Conservation (phyloP, 2,329 filamentous ascomycete species). For the Fusarium tuaranense region DNA sequence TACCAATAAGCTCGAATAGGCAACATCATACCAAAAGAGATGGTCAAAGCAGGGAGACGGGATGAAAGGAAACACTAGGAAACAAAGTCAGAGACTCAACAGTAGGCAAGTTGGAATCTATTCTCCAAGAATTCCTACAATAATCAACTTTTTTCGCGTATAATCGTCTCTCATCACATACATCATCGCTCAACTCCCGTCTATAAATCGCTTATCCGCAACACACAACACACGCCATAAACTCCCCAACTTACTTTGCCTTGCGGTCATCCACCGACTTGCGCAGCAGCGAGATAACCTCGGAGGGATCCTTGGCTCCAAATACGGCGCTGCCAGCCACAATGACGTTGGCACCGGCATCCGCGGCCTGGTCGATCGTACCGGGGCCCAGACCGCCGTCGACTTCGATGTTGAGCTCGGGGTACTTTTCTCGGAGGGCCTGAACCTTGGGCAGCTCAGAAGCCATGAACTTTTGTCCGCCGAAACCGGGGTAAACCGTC, state of each 20-base stretch:
- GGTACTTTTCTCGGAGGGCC: slow-evolving; percentile 85
- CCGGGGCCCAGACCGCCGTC: slow-evolving; percentile 90
- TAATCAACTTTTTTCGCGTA: slow-evolving; percentile 6
- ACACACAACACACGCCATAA: slow-evolving; percentile 28
- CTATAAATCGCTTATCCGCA: slow-evolving; percentile 20
- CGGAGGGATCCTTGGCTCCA: slow-evolving; percentile 86
- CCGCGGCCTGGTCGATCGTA: slow-evolving; percentile 93
- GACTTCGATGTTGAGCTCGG: slow-evolving; percentile 95
- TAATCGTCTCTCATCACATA: slow-evolving; percentile 33
- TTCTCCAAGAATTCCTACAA: slow-evolving; percentile 1
- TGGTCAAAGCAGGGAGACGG: slow-evolving; percentile 14
- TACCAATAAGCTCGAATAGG: neutral
- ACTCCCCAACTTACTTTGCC: slow-evolving; percentile 51
- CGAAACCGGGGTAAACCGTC: slow-evolving; percentile 98
- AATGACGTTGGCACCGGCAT: slow-evolving; percentile 97
- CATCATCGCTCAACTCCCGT: slow-evolving; percentile 33
- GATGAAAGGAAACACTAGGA: slow-evolving; percentile 9
- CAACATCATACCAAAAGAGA: neutral
- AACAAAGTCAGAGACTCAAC: slow-evolving; percentile 20
- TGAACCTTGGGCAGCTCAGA: slow-evolving; percentile 94
- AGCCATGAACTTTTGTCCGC: slow-evolving; percentile 98
- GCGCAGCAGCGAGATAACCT: slow-evolving; percentile 86
- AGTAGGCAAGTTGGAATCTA: neutral
- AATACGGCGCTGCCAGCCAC: slow-evolving; percentile 97
- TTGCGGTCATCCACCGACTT: slow-evolving; percentile 76